These are phyloP conservation scores for Maudiozyma barnettii DNA, from an alignment of 805 yeast species.

Conservation along the genomic window DNA sequence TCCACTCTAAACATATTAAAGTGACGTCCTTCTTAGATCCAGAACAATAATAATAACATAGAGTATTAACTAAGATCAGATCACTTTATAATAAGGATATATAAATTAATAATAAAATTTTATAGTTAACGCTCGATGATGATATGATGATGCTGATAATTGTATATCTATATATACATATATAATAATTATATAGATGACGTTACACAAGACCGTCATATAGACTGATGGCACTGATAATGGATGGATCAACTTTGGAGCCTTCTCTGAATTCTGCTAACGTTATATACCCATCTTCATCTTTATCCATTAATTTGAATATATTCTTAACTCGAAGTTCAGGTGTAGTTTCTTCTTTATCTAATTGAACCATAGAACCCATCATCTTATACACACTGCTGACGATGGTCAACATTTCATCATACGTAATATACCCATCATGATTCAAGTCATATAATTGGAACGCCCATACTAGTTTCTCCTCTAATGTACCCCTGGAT, in stretches of 20 bases:
- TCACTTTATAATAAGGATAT: no score
- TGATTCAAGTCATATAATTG: constrained; percentile 74
- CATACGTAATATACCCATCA: constrained; percentile 65
- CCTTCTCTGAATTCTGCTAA: constrained; percentile 78
- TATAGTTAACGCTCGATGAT: no score
- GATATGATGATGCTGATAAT: background rate
- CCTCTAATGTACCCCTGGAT: constrained; percentile 75
- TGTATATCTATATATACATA: background rate
- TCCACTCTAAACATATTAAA: constrained; percentile 11
- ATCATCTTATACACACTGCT: constrained; percentile 88
- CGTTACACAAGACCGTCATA: constrained; percentile 69
- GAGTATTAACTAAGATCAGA: no score
- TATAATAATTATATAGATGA: background rate
- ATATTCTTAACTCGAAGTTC: constrained; percentile 78
- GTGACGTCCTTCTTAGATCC: constrained; percentile 16
- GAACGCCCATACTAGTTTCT: constrained; percentile 84
- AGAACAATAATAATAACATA: background rate
- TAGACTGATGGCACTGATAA: constrained; percentile 64
- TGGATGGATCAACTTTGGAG: constrained; percentile 67
- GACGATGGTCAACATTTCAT: constrained; percentile 73
- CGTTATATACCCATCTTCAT: constrained; percentile 59
- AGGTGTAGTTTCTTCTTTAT: constrained; percentile 87
- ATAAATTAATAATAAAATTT: no score
- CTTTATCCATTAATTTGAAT: constrained; percentile 63
- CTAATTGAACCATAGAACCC: constrained; percentile 83